phyloP scores from a whole-genome alignment of 495 filamentous ascomycete genomes.

The Darksidea phi region DNA sequence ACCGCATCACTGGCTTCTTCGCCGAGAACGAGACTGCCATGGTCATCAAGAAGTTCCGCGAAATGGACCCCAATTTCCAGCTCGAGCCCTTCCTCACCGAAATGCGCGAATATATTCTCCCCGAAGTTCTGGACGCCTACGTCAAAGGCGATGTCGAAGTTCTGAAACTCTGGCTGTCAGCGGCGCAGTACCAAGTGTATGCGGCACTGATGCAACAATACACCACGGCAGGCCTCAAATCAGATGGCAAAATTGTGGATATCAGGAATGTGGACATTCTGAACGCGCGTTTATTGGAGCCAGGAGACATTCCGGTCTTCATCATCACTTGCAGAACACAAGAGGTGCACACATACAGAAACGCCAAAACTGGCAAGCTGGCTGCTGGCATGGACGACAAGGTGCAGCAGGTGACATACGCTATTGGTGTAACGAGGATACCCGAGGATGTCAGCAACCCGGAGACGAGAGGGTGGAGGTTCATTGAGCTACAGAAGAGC shows the following conservation, averaged over 20 bases:
- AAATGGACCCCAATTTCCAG: slow-evolving; percentile 94
- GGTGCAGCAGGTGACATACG: slow-evolving; percentile 96
- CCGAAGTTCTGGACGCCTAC: slow-evolving; percentile 95
- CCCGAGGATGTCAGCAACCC: slow-evolving; percentile 95
- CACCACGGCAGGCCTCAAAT: slow-evolving; percentile 84
- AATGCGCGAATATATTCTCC: slow-evolving; percentile 95
- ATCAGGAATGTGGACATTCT: slow-evolving; percentile 91
- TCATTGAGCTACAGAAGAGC: slow-evolving; percentile 98
- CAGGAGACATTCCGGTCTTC: slow-evolving; percentile 94
- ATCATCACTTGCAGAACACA: slow-evolving; percentile 96
- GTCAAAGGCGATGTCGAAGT: slow-evolving; percentile 93
- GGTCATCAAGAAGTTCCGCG: slow-evolving; percentile 96
- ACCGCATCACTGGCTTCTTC: slow-evolving; percentile 91
- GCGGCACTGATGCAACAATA: slow-evolving; percentile 92
- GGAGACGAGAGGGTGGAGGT: slow-evolving; percentile 91
- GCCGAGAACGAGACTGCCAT: slow-evolving; percentile 96
- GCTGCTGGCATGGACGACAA: slow-evolving; percentile 99
- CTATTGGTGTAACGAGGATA: slow-evolving; percentile 89
- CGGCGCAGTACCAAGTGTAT: slow-evolving; percentile 92
- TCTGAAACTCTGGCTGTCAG: slow-evolving; percentile 89
- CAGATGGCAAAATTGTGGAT: slow-evolving; percentile 90
- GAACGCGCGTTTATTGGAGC: slow-evolving; percentile 87
- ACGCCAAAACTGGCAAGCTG: slow-evolving; percentile 81
- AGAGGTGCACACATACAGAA: slow-evolving; percentile 94
- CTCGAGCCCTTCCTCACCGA: slow-evolving; percentile 90